Conservation (phyloP, 306 rosid species). For the Cucumis cinereus region DNA sequence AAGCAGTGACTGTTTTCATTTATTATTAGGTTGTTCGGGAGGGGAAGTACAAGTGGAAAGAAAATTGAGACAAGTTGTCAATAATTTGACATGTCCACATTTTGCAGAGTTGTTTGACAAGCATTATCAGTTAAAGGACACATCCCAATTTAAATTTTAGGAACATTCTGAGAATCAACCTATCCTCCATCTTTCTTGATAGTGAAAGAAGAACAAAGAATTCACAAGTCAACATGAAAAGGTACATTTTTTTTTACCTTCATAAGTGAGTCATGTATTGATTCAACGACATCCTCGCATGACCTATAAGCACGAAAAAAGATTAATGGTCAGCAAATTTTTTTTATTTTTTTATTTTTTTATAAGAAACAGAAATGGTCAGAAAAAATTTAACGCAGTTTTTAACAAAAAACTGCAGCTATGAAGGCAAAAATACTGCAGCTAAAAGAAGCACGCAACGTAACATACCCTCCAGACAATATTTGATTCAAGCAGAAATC, state of each 20-base stretch:
- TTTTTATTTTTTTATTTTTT: too few species aligned
- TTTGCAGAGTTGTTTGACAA: background rate
- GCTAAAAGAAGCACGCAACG: background rate
- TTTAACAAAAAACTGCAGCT: too few species aligned
- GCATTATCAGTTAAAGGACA: background rate
- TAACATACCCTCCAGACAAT: conserved; percentile 84
- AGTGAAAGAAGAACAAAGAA: background rate
- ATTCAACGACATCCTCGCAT: conserved; percentile 87
- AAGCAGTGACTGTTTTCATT: background rate
- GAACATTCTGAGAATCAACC: background rate
- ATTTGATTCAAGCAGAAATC: conserved; percentile 84
- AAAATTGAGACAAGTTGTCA: background rate
- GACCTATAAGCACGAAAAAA: conserved; percentile 39
- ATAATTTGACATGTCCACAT: background rate
- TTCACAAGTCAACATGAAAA: conserved; percentile 5
- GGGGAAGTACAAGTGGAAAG: background rate
- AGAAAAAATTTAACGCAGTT: too few species aligned
- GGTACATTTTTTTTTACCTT: conserved; percentile 39
- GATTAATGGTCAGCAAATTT: background rate
- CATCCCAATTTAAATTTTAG: background rate
- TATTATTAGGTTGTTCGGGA: background rate
- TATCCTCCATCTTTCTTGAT: background rate
- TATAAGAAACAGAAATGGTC: too few species aligned
- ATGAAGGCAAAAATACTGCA: background rate
- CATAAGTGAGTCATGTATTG: conserved; percentile 73